Conservation (phyloP, 768 basidiomycete genomes). For the Leccinum pellstonianum region DNA sequence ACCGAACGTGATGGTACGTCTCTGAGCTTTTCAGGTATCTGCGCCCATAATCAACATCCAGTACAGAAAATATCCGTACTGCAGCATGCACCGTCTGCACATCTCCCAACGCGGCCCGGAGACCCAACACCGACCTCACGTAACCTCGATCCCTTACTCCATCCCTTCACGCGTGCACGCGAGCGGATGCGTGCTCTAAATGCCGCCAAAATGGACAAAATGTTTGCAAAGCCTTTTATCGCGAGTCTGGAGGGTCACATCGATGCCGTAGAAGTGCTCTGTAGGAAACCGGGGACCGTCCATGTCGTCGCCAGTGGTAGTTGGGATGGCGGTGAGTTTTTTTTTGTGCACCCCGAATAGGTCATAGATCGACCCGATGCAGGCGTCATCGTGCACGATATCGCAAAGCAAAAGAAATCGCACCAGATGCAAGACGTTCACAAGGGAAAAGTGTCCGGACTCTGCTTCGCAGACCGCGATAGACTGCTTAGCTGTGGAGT, state of each 20-base stretch:
- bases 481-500: constrained; percentile 77
- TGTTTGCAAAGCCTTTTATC: constrained; percentile 98
- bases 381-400: constrained; percentile 88
- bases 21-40: background rate
- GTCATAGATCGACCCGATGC: background rate
- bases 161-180: constrained; percentile 89
- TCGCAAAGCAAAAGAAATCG: constrained; percentile 55
- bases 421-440: constrained; percentile 68
- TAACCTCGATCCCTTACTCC: constrained; percentile 92
- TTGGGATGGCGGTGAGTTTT: constrained; percentile 87
- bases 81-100: constrained; percentile 74
- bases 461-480: constrained; percentile 67
- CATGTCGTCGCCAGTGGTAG: constrained; percentile 85
- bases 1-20: constrained; percentile 16
- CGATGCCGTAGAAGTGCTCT: constrained; percentile 89
- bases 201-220: constrained; percentile 94
- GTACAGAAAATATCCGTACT: constrained; percentile 81
- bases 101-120: constrained; percentile 72
- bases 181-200: constrained; percentile 94
- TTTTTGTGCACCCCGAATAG: background rate
- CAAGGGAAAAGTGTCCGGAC: constrained; percentile 80
- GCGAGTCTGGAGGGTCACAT: constrained; percentile 88
- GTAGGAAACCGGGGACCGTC: constrained; percentile 68
- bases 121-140: constrained; percentile 86
- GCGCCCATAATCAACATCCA: constrained; percentile 4